A percentile compares a stretch with the other conserved stretches of the same genome.
These are phyloP conservation scores for Penicillium hesseltinei DNA, from an alignment of 2,329 filamentous ascomycete genomes.

Conservation along the genomic window DNA sequence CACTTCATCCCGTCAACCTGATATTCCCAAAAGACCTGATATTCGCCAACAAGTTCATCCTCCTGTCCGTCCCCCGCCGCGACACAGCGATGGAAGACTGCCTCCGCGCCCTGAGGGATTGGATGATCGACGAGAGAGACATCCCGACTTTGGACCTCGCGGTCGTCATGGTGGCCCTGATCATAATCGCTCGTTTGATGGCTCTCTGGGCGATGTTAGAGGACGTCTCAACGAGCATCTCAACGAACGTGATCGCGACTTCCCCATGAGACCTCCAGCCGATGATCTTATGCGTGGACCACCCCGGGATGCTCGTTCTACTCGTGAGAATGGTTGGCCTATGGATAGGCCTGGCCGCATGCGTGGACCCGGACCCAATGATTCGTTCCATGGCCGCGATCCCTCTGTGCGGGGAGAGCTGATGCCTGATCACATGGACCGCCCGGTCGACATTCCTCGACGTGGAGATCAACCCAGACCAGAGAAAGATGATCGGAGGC, in stretches of 20 bases:
- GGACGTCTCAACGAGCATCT: conserved; percentile 35
- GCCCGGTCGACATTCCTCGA: conserved; percentile 29
- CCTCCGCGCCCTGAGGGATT: conserved; percentile 40
- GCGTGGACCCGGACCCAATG: conserved; percentile 29
- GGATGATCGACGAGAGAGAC: conserved; percentile 42
- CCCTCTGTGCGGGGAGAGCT: conserved; percentile 36
- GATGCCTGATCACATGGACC: conserved; percentile 34
- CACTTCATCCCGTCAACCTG: conserved; percentile 30
- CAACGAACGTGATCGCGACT: conserved; percentile 38
- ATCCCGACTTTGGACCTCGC: conserved; percentile 37
- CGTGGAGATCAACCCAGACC: conserved; percentile 29
- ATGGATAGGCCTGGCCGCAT: conserved; percentile 36
- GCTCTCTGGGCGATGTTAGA: conserved; percentile 31
- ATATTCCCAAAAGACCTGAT: conserved; percentile 42
- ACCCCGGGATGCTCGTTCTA: conserved; percentile 34
- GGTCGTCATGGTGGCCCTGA: conserved; percentile 40
- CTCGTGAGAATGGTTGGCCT: conserved; percentile 39
- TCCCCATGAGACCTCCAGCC: conserved; percentile 29
- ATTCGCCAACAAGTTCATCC: conserved; percentile 37
- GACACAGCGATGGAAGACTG: conserved; percentile 38
- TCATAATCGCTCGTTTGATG: conserved; percentile 38
- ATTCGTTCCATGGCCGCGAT: conserved; percentile 30
- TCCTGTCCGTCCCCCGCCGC: conserved; percentile 36
- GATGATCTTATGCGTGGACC: conserved; percentile 43
- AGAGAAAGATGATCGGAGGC: conserved; percentile 36